phyloP scores from a whole-genome alignment of 345 rosid genomes.

The Euphorbia lathyris region DNA sequence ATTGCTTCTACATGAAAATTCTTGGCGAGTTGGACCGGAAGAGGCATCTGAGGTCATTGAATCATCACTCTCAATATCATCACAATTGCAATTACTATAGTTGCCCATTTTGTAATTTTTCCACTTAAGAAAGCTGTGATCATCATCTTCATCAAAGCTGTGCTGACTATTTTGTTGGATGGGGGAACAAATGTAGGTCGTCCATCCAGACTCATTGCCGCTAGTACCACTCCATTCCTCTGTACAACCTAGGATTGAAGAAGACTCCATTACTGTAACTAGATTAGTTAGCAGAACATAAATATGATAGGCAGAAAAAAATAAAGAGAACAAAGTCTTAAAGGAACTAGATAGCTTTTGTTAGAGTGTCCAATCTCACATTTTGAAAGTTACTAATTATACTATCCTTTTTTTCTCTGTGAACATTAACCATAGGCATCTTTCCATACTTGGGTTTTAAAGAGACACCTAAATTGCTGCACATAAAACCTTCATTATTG shows the following conservation, averaged over 20 bases:
- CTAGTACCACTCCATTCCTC: slow-evolving; percentile 34
- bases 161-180: slow-evolving; percentile 24
- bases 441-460: slow-evolving; percentile 17
- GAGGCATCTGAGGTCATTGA: slow-evolving; percentile 80
- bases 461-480: slow-evolving; percentile 13
- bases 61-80: slow-evolving; percentile 48
- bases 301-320: slow-evolving; percentile 18
- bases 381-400: slow-evolving; percentile 2
- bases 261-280: slow-evolving; percentile 45
- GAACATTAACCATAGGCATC: slow-evolving; percentile 11
- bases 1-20: slow-evolving; percentile 25
- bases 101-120: slow-evolving; percentile 13
- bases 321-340: slow-evolving; percentile 7
- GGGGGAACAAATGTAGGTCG: slow-evolving; percentile 54
- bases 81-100: slow-evolving; percentile 5
- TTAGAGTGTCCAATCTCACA: slow-evolving; percentile 2
- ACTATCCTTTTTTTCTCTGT: slow-evolving; percentile 11
- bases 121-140: slow-evolving; percentile 17
- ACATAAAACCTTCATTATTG: slow-evolving; percentile 40
- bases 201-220: slow-evolving; percentile 65
- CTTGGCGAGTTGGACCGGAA: slow-evolving; percentile 52
- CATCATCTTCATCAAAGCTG: slow-evolving; percentile 18
- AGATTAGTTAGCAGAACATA: slow-evolving; percentile 13
- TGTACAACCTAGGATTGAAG: slow-evolving; percentile 31
- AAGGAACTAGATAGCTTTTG: slow-evolving; percentile 4